These are phyloP conservation scores for Lithohypha guttulata DNA, from an alignment of 2,329 filamentous ascomycete species.

Conservation along the genomic window DNA sequence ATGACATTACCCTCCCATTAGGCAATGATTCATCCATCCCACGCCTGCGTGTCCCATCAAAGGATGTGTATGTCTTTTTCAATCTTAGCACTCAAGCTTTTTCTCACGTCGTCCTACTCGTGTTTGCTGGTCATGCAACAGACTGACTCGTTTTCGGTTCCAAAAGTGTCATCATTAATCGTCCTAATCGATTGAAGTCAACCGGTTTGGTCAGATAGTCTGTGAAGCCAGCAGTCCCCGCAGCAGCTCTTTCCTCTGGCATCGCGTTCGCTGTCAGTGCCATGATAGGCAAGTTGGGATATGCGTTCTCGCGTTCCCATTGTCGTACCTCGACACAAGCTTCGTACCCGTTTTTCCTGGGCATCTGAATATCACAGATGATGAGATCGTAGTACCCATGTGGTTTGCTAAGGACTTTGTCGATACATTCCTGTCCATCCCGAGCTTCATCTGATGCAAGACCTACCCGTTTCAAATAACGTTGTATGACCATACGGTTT, in stretches of 20 bases:
- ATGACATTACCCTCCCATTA: background rate
- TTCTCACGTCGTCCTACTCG: conserved; percentile 10
- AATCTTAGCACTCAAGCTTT: too few species aligned
- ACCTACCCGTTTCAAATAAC: conserved; percentile 39
- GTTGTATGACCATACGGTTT: conserved; percentile 41
- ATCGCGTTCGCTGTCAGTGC: conserved; percentile 40
- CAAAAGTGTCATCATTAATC: conserved; percentile 40
- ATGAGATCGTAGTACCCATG: conserved; percentile 40
- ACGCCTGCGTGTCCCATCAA: too few species aligned
- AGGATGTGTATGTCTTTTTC: too few species aligned
- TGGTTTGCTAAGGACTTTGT: conserved; percentile 35
- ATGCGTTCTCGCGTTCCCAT: conserved; percentile 37
- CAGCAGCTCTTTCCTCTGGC: conserved; percentile 39
- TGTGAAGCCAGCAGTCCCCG: conserved; percentile 37
- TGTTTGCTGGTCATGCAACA: too few species aligned
- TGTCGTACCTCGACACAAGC: conserved; percentile 36
- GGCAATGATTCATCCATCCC: background rate
- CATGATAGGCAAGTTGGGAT: conserved; percentile 39
- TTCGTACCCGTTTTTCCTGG: conserved; percentile 39
- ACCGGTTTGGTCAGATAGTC: conserved; percentile 42
- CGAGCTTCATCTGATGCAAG: conserved; percentile 35
- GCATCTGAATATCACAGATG: conserved; percentile 43
- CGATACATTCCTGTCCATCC: conserved; percentile 38
- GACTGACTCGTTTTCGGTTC: conserved; percentile 33
- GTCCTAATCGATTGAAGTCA: conserved; percentile 38